Evolutionary conservation across 2,329 filamentous ascomycete genomes (phyloP), one percentile per base, ranked within the genome.

Genomic region (Exserohilum rostratum): DNA sequence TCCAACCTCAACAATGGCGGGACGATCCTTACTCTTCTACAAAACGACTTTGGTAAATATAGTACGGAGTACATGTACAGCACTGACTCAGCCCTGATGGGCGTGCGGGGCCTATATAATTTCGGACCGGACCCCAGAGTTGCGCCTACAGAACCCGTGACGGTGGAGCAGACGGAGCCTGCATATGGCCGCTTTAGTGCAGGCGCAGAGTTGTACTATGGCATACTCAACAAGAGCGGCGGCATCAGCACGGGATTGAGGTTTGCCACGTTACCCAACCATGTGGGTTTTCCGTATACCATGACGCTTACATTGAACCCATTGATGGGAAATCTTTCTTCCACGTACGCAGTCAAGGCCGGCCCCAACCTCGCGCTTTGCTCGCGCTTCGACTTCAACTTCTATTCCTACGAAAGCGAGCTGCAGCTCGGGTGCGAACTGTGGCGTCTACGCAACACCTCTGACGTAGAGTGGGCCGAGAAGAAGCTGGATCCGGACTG

Each of bases 401-500:
- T 97, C 45, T 98, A 97, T 77, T 96, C 91, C 72, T 99, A 97
- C 79, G 95, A 99, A 79, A 96, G 91, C 71, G 90, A 95, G 54
- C 89, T 96, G 81, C 88, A 92, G 22, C 84, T 98, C 20, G 95
- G 95, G 12, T 90, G 91, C 78, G 95, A 99, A 78, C 80, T 98
- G 38, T 99, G 95, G 93, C 87, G 90, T 68, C 88, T 86, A 48
- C 69, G 72, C 54, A 64, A 62, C 54, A 68, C 69, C 45, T 71
- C 70, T 57, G 76, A 74, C 61, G 73, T 78, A 47, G 78, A 78
- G 25, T 79, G 78, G 74, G 76, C 77, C 37, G 73, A 75, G 43
- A 76, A 77, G 51, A 72, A 77, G 64, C 55, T 79, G 46, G 71
- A 76, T 46, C 66, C 74, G 38, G 78, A 75, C 18, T 80, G 79